phyloP scores from a whole-genome alignment of 2,329 filamentous ascomycete genomes.

The Paecilomyces dactylethromorphus region DNA sequence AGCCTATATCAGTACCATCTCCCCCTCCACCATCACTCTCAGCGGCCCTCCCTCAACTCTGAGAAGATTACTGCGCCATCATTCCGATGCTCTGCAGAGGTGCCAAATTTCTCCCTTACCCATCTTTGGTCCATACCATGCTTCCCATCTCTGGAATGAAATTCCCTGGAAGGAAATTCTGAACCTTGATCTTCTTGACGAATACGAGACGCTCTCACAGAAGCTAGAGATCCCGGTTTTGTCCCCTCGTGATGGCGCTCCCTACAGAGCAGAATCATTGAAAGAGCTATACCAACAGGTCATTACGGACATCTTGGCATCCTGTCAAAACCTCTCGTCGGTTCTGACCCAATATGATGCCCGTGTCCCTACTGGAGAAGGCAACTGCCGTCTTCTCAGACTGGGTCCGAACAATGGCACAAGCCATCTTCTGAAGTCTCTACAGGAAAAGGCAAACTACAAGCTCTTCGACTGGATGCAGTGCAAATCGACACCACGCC shows the following conservation, averaged over 20 bases:
- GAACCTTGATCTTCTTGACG: background rate
- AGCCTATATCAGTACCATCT: background rate
- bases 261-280: background rate
- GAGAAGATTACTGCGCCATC: background rate
- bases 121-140: background rate
- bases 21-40: background rate
- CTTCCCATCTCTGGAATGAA: background rate
- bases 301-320: background rate
- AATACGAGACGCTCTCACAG: background rate
- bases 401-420: background rate
- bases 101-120: background rate
- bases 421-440: background rate
- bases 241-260: background rate
- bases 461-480: background rate
- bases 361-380: background rate
- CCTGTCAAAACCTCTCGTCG: background rate
- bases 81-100: background rate
- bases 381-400: background rate
- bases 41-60: background rate
- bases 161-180: background rate
- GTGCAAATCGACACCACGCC: background rate
- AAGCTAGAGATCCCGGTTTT: background rate
- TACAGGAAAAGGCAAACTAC: background rate
- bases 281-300: background rate
- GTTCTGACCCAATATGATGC: background rate